Evolutionary conservation across 2,329 filamentous ascomycete species (phyloP), one percentile per base, ranked within the genome.

Genomic region (Teratosphaeriaceae sp.): DNA sequence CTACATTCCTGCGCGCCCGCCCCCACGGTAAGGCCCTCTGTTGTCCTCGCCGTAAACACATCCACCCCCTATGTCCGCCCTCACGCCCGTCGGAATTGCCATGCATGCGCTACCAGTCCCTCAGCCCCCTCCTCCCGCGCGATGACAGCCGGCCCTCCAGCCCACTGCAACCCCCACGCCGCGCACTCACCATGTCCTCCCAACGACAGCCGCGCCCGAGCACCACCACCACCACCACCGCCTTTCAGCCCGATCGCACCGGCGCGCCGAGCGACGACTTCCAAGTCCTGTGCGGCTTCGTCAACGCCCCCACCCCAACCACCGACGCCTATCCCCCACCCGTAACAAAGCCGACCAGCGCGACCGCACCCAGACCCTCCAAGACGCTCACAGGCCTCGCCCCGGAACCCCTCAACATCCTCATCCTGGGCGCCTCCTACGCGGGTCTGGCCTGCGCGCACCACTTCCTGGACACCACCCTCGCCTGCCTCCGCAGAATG

Each of bases 391-490:
- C 48, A 30, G 51, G 49, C 2, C 37, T 45, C 5, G 45, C 33
- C 19, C 38, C 47, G 12, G 51, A 59, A 35, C 51, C 56, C 4
- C 48, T 64, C 21, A 62, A 65, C 45, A 62, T 67, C 42, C 48
- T 67, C 31, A 58, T 68, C 40, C 58, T 66, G 7, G 65, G 65
- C 5, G 61, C 56, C 9, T 67, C 65, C 1, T 67, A 63, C 47
- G 60, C 52, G 22, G 65, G 65, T 18, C 46, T 66, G 5, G 62
- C 65, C 2, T 57, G 54, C 22, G 63, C 65, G 2, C 63, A 67
- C 34, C 52, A 60, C 33, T 53, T 65, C 35, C 53, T 67, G 29
- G 60, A 62, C 46, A 51, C 61, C 41, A 56, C 55, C 9, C 38
- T 65, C 15, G 52, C 56, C 9, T 39, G 46, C 2, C 53, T 68